phyloP scores from a whole-genome alignment of 768 basidiomycete species.

The Lentinula sp. region DNA sequence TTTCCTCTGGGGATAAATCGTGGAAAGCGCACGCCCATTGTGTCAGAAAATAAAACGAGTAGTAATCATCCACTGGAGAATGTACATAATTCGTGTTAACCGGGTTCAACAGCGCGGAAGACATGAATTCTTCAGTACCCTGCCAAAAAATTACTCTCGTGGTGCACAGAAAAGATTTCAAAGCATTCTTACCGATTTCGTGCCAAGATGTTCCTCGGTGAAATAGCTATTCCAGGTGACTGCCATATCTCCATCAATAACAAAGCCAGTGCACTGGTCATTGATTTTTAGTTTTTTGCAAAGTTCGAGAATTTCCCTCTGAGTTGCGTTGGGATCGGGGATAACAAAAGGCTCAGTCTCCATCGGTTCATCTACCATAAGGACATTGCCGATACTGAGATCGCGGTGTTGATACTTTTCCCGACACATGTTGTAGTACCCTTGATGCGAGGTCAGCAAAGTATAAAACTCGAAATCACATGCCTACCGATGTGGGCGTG shows the following conservation, averaged over 20 bases:
- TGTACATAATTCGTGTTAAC: background rate
- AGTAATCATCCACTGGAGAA: background rate
- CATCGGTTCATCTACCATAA: background rate
- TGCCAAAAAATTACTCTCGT: background rate
- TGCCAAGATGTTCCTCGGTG: background rate
- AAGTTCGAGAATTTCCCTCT: background rate
- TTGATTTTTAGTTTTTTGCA: background rate
- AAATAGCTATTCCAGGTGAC: background rate
- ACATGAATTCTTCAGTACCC: background rate
- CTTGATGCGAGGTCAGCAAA: too few species aligned
- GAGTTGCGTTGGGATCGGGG: background rate
- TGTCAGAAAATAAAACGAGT: background rate
- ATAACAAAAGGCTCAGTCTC: background rate
- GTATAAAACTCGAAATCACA: too few species aligned
- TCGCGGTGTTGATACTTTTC: background rate
- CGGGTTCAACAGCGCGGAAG: background rate
- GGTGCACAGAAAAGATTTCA: background rate
- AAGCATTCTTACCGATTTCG: background rate
- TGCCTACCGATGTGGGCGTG: too few species aligned
- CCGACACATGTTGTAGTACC: background rate
- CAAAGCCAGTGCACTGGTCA: background rate
- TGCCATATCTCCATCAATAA: background rate
- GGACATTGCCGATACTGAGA: background rate
- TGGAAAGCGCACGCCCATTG: background rate
- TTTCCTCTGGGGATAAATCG: background rate